These are phyloP conservation scores for bread wheat (Triticum aestivum) DNA, from an alignment of 176 grass and related monocot genomes.

Conservation along the genomic window IWGSC_CS_RefSeq_v2.1 NC_057800.1:695044501-695045000, in stretches of 20 bases:
- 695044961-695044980: neutral
- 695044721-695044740: neutral
- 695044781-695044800: neutral
- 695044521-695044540: neutral
- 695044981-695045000: neutral
- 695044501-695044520: constrained; percentile 16
- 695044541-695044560: constrained; percentile 5
- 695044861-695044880: neutral
- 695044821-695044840: neutral
- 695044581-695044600: neutral
- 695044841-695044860: neutral
- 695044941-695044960: neutral
- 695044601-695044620: neutral
- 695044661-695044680: neutral
- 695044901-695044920: neutral
- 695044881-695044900: neutral
- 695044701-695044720: neutral
- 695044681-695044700: neutral
- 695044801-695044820: neutral
- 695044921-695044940: neutral
- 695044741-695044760: constrained; percentile 3
- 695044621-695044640: constrained; percentile 25
- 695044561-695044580: constrained; percentile 1
- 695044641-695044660: constrained; percentile 4
- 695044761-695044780: neutral